Base-by-base conservation (phyloP, 2,329 filamentous ascomycete species). In the Phaeoacremonium minimum region DNA sequence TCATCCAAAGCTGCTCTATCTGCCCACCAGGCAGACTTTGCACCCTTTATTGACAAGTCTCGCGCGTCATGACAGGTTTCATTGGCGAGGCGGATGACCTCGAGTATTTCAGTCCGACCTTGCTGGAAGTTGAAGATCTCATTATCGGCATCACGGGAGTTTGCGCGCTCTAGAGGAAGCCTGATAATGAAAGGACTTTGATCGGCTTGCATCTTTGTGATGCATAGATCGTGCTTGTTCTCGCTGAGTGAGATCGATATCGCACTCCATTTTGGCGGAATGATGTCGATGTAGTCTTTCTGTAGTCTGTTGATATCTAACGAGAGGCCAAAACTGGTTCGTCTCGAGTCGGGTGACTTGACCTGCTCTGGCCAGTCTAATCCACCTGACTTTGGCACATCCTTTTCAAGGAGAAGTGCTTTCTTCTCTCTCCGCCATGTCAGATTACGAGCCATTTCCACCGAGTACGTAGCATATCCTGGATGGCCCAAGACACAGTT, bases 21-120 rank as follows among this genome's bases (percentile, higher is more conserved):
- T 5, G 76, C 77, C 90, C 93, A 98, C 93, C 93, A 98, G 32
- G 82, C 81, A 28, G 77, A 77, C 56, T 87, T 89, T 18, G 85
- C 82, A 22, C 82, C 83, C 56, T 85, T 87, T 32, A 77, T 75
- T 7, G 73, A 81, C 57, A 89, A 83, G 44, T 89, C 81, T 18
- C 83, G 76, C 4, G 71, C 70, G 39, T 70, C 69, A 54, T 95
- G 89, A 38, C 90, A 90, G 43, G 83, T 94, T 44, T 83, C 77
- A 56, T 97, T 95, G 30, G 89, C 88, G 6, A 80, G 68, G 42
- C 77, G 67, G 47, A 97, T 87, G 15, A 98, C 89, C 16, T 95
- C 85, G 15, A 81, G 67, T 45, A 98, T 76, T 56, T 96, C 89
- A 6, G 75, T 64, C 38, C 83, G 83, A 2, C 88, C 91, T 48